phyloP scores from a whole-genome alignment of 208 protist species.

The Crithidia thermophila region DNA sequence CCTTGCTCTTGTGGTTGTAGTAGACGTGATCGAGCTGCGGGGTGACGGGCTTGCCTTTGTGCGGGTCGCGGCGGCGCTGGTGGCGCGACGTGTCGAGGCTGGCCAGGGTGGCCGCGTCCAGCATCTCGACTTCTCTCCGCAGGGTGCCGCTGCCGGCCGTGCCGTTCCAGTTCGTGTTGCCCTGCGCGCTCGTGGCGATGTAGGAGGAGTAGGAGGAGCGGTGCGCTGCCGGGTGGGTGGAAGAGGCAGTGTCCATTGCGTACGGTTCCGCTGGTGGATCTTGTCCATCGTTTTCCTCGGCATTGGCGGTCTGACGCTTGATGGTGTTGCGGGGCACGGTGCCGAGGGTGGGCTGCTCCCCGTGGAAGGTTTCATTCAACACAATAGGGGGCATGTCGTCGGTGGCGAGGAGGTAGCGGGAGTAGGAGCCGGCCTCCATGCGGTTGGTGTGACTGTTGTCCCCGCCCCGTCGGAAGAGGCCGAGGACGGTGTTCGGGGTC shows the following conservation, averaged over 20 bases:
- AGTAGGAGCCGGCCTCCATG: constrained; percentile 73
- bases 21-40: constrained; percentile 64
- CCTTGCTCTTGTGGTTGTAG: constrained; percentile 90
- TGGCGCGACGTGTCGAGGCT: constrained; percentile 43
- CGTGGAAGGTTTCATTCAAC: constrained; percentile 48
- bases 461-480: constrained; percentile 51
- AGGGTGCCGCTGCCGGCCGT: constrained; percentile 31
- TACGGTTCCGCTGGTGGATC: background rate
- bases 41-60: constrained; percentile 36
- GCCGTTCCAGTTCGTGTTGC: constrained; percentile 14
- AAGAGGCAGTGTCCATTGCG: too few species aligned
- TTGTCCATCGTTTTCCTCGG: background rate
- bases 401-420: constrained; percentile 62
- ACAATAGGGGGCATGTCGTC: constrained; percentile 37
- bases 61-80: constrained; percentile 49
- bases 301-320: background rate
- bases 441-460: constrained; percentile 82
- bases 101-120: constrained; percentile 50
- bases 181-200: background rate
- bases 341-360: constrained; percentile 37
- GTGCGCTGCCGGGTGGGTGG: background rate
- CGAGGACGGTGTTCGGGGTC: constrained; percentile 33
- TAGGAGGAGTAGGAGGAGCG: constrained; percentile 4
- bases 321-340: constrained; percentile 36
- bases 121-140: constrained; percentile 57